Conservation (phyloP, 2,329 filamentous ascomycete genomes). For the Neophaeococcomyces aloes region DNA sequence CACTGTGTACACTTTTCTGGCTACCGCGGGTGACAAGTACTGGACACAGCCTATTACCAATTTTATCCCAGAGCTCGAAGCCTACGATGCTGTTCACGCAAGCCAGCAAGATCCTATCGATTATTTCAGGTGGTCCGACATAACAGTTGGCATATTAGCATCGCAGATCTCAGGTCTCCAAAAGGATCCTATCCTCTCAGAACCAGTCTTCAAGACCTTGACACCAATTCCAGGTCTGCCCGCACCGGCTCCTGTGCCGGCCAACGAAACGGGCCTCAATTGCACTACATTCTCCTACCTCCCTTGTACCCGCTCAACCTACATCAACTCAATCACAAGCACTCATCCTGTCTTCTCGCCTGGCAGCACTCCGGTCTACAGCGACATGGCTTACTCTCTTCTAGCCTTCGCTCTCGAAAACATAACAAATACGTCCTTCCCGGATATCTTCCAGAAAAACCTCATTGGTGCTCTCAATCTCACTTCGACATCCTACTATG, state of each 20-base stretch:
- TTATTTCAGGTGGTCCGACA: constrained; percentile 36
- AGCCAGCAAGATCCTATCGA: neutral
- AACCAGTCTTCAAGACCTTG: neutral
- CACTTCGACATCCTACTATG: constrained; percentile 27
- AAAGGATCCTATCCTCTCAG: neutral
- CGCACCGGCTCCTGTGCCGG: neutral
- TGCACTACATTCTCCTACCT: neutral
- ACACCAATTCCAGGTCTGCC: neutral
- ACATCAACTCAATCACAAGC: neutral
- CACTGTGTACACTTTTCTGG: constrained; percentile 29
- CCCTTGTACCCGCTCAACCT: neutral
- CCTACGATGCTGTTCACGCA: constrained; percentile 21
- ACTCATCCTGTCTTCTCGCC: constrained; percentile 1
- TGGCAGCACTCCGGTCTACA: constrained; percentile 27
- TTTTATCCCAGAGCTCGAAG: constrained; percentile 30
- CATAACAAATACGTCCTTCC: constrained; percentile 30
- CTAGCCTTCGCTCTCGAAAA: constrained; percentile 31
- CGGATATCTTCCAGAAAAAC: constrained; percentile 27
- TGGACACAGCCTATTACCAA: constrained; percentile 33
- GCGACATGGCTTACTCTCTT: constrained; percentile 29
- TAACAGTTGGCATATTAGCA: constrained; percentile 39
- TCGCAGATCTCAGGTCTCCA: constrained; percentile 29
- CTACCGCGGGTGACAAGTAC: constrained; percentile 26
- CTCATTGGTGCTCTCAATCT: constrained; percentile 33
- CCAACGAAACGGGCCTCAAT: neutral